Evolutionary conservation across 805 yeast species (phyloP), one percentile per base, ranked within the genome.

Genomic region (Lipomyces starkeyi): DNA sequence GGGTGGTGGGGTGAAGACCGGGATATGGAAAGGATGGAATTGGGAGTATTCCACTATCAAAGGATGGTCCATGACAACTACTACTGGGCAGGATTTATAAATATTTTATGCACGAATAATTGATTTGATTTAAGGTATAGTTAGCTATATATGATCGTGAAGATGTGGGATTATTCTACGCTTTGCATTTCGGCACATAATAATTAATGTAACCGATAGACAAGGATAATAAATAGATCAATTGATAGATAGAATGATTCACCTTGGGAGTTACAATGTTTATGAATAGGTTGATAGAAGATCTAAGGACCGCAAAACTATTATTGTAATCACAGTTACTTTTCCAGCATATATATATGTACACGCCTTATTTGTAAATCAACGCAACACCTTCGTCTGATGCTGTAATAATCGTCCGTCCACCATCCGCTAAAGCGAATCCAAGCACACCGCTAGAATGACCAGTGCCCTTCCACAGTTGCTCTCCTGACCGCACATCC

Each of bases 331-430:
- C 2, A 27, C 29, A 27, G 32, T 5, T 29, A 4, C 32, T 29
- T 1, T 29, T 29, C 7, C 32, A 29, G 32, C 29, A 27, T 29
- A 29, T 29, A 17, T 7, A 5, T 43, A 57, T 34, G 37, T 29
- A 14, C 59, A 29, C 62, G 57, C 62, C 9, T 32, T 58, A 59
- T 49, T 83, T 82, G 74, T 87, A 93, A 11, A 94, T 86, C 71
- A 94, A 82, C 13, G 96, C 87, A 40, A 95, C 97, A 73, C 97
- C 97, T 79, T 95, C 99, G 78, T 95, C 99, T 71, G 98, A 98
- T 14, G 97, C 99, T 25, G 98, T 91, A 49, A 93, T 84, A 58
- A 95, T 75, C 77, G 88, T 88, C 62, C 84, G 83, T 34, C 92
- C 94, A 58, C 85, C 80, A 54, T 86, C 87, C 32, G 70, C 58